Conservation (phyloP, 176 grass and related monocot species). For the Thinopyrum elongatum region DNA sequence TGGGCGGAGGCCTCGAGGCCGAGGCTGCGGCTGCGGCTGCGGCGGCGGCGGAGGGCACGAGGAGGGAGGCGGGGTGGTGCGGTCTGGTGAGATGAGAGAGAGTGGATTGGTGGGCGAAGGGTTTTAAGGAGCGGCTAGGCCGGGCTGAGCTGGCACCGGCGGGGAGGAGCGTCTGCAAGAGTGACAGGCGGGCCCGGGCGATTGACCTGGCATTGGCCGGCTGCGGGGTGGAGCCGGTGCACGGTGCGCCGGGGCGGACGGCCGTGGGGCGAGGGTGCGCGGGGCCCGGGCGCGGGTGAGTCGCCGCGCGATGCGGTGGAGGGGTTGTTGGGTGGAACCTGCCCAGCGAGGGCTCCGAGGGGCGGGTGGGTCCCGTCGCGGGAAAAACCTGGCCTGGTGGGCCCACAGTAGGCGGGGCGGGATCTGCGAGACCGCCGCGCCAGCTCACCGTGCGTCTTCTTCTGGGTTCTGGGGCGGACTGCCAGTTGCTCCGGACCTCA, state of each 20-base stretch:
- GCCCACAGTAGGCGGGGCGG: background rate
- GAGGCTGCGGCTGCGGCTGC: background rate
- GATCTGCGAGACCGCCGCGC: background rate
- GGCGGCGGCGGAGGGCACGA: constrained; percentile 44
- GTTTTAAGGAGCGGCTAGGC: background rate
- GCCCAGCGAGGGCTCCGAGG: background rate
- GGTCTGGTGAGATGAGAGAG: constrained; percentile 1
- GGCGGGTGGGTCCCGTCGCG: background rate
- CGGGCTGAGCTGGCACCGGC: background rate
- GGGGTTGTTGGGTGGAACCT: background rate
- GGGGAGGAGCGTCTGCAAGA: background rate
- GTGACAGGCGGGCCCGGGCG: background rate
- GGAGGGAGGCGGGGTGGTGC: background rate
- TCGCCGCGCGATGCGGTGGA: background rate
- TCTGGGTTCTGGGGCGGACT: background rate
- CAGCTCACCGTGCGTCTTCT: background rate
- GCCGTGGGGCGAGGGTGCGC: too few relatives aligned
- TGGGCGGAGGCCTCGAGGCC: constrained; percentile 24
- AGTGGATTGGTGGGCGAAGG: background rate
- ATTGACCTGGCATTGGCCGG: background rate
- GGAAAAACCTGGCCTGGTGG: background rate
- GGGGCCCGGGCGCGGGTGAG: background rate
- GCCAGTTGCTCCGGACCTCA: background rate
- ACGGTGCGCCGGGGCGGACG: background rate
- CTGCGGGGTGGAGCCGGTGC: background rate